These are phyloP conservation scores for Boletus semigastroideus DNA, from an alignment of 1,284 basidiomycete genomes.

Conservation along the genomic window DNA sequence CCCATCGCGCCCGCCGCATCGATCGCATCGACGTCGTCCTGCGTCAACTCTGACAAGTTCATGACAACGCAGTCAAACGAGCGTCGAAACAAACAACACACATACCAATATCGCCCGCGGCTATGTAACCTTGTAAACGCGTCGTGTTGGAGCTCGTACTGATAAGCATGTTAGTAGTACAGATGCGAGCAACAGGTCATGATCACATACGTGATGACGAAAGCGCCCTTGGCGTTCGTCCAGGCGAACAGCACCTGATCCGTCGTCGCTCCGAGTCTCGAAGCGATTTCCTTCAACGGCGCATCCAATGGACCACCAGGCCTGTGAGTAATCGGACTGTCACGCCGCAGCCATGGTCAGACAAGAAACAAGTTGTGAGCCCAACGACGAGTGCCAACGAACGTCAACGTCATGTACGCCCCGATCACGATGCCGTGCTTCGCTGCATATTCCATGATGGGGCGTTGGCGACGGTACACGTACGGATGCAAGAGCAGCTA, in stretches of 20 bases:
- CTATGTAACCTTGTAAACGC: conserved; percentile 66
- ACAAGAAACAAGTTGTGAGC: background rate
- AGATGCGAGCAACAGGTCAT: background rate
- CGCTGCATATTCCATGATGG: conserved; percentile 56
- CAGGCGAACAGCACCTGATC: conserved; percentile 72
- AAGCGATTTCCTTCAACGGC: conserved; percentile 56
- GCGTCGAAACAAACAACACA: conserved; percentile 37
- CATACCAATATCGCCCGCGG: conserved; percentile 59
- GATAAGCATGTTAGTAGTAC: background rate
- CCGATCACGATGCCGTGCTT: conserved; percentile 65
- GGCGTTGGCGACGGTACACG: conserved; percentile 54
- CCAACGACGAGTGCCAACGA: conserved; percentile 15
- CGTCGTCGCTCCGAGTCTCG: conserved; percentile 52
- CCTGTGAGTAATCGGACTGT: conserved; percentile 58
- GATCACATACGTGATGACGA: conserved; percentile 58
- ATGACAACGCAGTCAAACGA: conserved; percentile 7
- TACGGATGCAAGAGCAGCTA: conserved; percentile 72
- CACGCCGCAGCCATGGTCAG: background rate
- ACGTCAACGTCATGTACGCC: conserved; percentile 69
- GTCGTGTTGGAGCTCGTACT: conserved; percentile 68
- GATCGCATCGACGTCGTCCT: conserved; percentile 54
- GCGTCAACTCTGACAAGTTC: conserved; percentile 12
- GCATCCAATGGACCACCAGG: conserved; percentile 70
- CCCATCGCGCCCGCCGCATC: conserved; percentile 54
- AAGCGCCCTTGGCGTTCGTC: conserved; percentile 63